Conservation (phyloP, 1,284 basidiomycete species). For the Ceratobasidium sp. region DNA sequence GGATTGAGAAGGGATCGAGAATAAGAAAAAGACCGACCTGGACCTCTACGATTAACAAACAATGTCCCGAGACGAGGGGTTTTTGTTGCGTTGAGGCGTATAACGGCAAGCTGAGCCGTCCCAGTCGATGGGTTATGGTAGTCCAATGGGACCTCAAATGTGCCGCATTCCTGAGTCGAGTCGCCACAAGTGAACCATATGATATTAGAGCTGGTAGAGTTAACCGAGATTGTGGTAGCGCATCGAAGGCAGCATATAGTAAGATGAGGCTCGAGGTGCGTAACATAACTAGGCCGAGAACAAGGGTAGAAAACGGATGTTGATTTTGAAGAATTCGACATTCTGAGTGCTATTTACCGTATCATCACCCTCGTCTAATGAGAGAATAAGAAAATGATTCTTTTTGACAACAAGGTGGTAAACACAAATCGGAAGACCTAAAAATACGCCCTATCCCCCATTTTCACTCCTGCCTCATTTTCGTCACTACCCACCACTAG, state of each 20-base stretch:
- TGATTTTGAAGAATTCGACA: not conserved
- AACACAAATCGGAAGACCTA: conserved; percentile 1
- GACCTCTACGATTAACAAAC: conserved; percentile 38
- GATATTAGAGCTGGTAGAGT: not conserved
- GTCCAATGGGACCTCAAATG: conserved; percentile 35
- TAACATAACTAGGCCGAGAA: not conserved
- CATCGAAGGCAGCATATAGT: not conserved
- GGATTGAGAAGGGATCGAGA: not conserved
- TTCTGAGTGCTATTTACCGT: not conserved
- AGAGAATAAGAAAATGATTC: not conserved
- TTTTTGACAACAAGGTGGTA: conserved; percentile 24
- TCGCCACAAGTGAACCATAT: not conserved
- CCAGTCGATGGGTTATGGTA: conserved; percentile 19
- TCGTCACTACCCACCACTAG: not conserved
- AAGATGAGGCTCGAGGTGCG: not conserved
- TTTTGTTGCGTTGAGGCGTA: not conserved
- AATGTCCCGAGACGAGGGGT: conserved; percentile 30
- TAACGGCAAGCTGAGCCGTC: conserved; percentile 14
- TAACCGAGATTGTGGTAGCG: not conserved
- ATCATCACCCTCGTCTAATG: too few relatives aligned
- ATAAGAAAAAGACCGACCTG: not conserved
- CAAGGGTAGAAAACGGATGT: not conserved
- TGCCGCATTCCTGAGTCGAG: conserved; percentile 8
- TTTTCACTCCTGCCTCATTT: too few relatives aligned
- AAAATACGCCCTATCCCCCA: not conserved